Evolutionary conservation across 371 early-diverging fungal genomes (phyloP), one percentile per base, ranked within the genome.

Genomic region (Mortierella sp.): DNA sequence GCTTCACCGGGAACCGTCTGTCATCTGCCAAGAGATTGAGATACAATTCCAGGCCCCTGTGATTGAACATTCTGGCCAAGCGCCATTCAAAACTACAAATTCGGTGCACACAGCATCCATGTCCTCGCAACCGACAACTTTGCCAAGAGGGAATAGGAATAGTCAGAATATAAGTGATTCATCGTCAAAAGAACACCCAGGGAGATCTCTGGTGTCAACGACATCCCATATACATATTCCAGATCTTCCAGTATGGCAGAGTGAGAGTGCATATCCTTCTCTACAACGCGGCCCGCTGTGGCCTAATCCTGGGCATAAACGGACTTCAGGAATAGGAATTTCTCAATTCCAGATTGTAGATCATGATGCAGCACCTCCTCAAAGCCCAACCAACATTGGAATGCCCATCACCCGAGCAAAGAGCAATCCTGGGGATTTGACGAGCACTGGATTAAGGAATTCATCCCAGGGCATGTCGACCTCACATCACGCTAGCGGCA

Each of bases 351-450:
- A 52, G 39, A n/a, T 26, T 37, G 26, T 58, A 12, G 76, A 55
- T 14, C 55, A 57, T n/a, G 18, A 26, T 14, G 49, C 55, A 43
- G 32, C 66, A 5, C 18, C 62, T 2, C 18, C 70, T 12, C 66
- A 62, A 32, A 73, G 70, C 0, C 55, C 76, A 3, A 12, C 37
- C 16, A 72, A 67, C 14, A 24, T 43, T 1, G 68, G 79, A 20
- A 72, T 75, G 70, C 72, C 77, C 3, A 81, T 81, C 24, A 43
- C 63, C 5, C 69, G 83, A 28, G 70, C 83, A 5, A 81, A 81
- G 62, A 81, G 83, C 43, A 81, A 75, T 24, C 83, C 83, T 0
- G 83, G 77, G n/a, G 83, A 70, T 5, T 32, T 81, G 9, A 54
- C 64, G 12, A 55, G 47, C 20, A 52, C 45, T n/a, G 63, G 68